Base-by-base conservation (phyloP, 306 rosid genomes). In the Biancaea sappan region DNA sequence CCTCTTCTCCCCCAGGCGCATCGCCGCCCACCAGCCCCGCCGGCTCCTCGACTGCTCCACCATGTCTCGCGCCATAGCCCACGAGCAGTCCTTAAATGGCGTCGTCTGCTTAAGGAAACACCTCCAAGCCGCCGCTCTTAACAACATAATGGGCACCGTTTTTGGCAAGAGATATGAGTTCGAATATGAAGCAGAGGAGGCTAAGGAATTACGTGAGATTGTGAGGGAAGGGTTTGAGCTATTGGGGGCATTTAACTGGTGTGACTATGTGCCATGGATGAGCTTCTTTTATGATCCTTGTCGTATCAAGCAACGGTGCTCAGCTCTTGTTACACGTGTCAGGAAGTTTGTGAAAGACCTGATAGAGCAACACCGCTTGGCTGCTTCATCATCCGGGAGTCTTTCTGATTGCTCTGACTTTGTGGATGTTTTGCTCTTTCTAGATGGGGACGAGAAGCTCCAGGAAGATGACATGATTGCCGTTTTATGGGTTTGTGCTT, bases 161-260 rank as follows among this genome's bases (percentile, higher is more conserved):
- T 85, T 85, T 22, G 89, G 89, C 29, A 79, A 18, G 41, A 82
- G 83, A 47, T 76, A 79, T n/a, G 44, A 8, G 0, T 59, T 2
- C 38, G 38, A 34, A 3, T 3, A 34, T 10, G 2, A 1, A 37
- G 4, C 8, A 10, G 43, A 6, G 38, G 82, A 83, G 54, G 71
- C 54, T 37, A 54, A 28, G n/a, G 84, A 85, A 51, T 11, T 85
- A 22, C 73, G 52, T 21, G 81, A 82, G 43, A 79, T 85, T 72
- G 86, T 85, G 14, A 79, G 78, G 48, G 86, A 85, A 79, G 89
- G 89, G 46, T 85, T 85, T 82, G 86, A 82, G 54, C 56, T 85
- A 1, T 64, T 85, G 8, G 86, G 86, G 29, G 86, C 89, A 3
- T 85, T 85, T 14, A 85, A 82, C 22, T 85, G 82, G 89, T 79